Evolutionary conservation across 768 basidiomycete species (phyloP).

Genomic region (Filobasidium floriforme): DNA sequence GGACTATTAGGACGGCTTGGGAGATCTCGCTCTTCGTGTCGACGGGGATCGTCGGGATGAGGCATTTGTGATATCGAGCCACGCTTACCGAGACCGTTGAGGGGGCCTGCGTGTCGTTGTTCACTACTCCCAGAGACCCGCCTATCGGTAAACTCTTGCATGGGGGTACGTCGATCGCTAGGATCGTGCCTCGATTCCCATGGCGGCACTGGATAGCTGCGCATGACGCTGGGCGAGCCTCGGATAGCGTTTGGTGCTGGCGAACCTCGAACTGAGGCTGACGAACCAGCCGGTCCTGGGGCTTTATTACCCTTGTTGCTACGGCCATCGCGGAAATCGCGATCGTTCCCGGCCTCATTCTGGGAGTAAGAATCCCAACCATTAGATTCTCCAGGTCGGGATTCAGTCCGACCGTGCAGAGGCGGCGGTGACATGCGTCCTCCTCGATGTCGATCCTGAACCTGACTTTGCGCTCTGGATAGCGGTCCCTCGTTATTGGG

Average conservation of each 20-base stretch:
- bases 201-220: background rate
- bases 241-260: background rate
- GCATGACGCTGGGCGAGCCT: background rate
- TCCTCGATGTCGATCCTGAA: background rate
- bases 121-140: constrained; percentile 4
- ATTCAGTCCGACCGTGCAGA: constrained; percentile 15
- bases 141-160: background rate
- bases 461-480: constrained; percentile 2
- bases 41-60: constrained; percentile 50
- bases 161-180: background rate
- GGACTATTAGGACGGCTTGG: background rate
- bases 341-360: background rate
- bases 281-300: background rate
- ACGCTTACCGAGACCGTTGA: constrained; percentile 46
- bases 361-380: background rate
- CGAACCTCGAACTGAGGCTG: background rate
- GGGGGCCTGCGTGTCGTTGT: background rate
- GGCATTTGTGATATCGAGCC: background rate
- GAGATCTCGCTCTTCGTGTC: constrained; percentile 48
- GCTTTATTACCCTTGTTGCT: background rate
- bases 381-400: constrained; percentile 16
- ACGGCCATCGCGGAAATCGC: background rate
- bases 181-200: background rate
- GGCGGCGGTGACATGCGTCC: background rate
- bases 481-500: background rate